phyloP scores from a whole-genome alignment of 768 basidiomycete species.

The Psilocybe azurescens region DNA sequence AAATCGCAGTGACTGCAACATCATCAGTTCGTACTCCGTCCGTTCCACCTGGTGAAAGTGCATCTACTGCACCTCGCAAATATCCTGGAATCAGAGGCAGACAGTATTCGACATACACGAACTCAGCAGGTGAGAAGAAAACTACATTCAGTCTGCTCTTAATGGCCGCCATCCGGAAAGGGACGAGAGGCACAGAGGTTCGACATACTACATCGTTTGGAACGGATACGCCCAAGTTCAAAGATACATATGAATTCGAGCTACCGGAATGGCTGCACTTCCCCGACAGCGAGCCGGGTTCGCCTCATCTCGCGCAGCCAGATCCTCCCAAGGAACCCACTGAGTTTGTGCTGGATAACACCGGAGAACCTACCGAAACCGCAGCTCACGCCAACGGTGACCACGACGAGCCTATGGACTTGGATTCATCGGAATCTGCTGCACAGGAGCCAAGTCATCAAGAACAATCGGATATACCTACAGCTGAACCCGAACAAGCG shows the following conservation, averaged over 20 bases:
- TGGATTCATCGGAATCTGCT: neutral
- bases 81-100: constrained; percentile 6
- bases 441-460: neutral
- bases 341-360: neutral
- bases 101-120: constrained; percentile 11
- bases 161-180: constrained; percentile 55
- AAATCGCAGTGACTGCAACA: neutral
- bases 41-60: constrained; percentile 5
- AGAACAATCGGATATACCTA: constrained; percentile 1
- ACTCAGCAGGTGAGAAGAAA: constrained; percentile 15
- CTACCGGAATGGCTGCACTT: constrained; percentile 57
- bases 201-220: constrained; percentile 66
- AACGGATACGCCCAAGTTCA: constrained; percentile 13
- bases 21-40: constrained; percentile 10
- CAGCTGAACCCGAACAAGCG: constrained; percentile 13
- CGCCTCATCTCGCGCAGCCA: neutral
- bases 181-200: constrained; percentile 49
- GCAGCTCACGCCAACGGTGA: neutral
- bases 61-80: constrained; percentile 4
- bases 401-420: constrained; percentile 3
- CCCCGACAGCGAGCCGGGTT: constrained; percentile 11
- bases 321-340: neutral
- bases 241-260: constrained; percentile 47
- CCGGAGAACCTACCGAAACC: neutral
- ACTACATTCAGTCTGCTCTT: constrained; percentile 35